Evolutionary conservation across 805 yeast genomes (phyloP).

Genomic region (Wickerhamiella qilinensis): DNA sequence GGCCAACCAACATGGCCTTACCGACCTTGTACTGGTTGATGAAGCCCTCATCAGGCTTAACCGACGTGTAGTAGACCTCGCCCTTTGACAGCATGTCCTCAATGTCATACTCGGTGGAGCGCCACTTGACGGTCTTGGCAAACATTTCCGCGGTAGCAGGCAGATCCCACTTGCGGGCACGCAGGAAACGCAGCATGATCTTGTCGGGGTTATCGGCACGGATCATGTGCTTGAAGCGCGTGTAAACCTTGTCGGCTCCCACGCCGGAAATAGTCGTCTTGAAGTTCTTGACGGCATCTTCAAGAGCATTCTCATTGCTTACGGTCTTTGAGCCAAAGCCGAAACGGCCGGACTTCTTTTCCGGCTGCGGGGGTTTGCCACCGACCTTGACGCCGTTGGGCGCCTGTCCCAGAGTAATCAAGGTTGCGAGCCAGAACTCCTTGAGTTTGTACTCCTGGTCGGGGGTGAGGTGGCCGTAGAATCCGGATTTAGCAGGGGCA

Average conservation of each 20-base stretch:
- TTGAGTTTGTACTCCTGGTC: conserved; percentile 25
- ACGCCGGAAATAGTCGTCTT: conserved; percentile 30
- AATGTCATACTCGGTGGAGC: conserved; percentile 41
- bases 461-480: conserved; percentile 23
- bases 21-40: conserved; percentile 40
- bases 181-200: conserved; percentile 51
- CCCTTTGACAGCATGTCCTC: conserved; percentile 53
- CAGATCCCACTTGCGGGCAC: conserved; percentile 78
- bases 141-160: conserved; percentile 57
- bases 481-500: conserved; percentile 16
- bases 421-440: conserved; percentile 23
- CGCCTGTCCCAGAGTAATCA: conserved; percentile 15
- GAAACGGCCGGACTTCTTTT: conserved; percentile 17
- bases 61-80: conserved; percentile 41
- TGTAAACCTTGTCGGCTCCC: conserved; percentile 27
- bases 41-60: conserved; percentile 29
- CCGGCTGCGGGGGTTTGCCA: conserved; percentile 13
- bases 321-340: conserved; percentile 13
- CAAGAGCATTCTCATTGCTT: conserved; percentile 8
- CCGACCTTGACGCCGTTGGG: conserved; percentile 16
- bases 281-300: conserved; percentile 20
- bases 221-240: conserved; percentile 32
- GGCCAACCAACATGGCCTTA: conserved; percentile 62
- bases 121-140: conserved; percentile 61
- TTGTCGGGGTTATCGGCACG: conserved; percentile 75